These are phyloP conservation scores for Tolypocladium sp. DNA, from an alignment of 2,329 filamentous ascomycete genomes.

Conservation along the genomic window DNA sequence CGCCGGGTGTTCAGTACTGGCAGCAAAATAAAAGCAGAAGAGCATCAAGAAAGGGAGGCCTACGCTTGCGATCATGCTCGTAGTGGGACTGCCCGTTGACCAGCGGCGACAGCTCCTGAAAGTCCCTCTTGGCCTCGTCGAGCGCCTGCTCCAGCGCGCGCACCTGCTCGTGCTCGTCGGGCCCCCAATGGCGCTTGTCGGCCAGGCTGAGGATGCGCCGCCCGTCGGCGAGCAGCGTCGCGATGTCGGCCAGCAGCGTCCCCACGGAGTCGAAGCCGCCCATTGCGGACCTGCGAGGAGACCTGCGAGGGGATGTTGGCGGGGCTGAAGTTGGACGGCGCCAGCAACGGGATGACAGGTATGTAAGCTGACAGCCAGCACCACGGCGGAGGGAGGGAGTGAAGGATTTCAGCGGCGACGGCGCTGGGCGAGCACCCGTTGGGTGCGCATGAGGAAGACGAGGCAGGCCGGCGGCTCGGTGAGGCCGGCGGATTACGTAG, in stretches of 20 bases:
- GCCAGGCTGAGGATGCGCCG: constrained; percentile 45
- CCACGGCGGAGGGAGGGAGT: background rate
- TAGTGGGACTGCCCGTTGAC: constrained; percentile 50
- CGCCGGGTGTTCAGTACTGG: background rate
- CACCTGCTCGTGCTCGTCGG: constrained; percentile 51
- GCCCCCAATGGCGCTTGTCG: constrained; percentile 49
- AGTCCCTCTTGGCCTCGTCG: constrained; percentile 51
- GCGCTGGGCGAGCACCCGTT: constrained; percentile 1
- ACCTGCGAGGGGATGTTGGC: background rate
- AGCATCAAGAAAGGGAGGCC: constrained; percentile 14
- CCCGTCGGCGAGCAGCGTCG: constrained; percentile 41
- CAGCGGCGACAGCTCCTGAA: constrained; percentile 46
- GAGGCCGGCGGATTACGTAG: background rate
- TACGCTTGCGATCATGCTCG: constrained; percentile 46
- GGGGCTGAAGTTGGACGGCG: background rate
- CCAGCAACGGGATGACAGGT: background rate
- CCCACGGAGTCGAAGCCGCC: constrained; percentile 43
- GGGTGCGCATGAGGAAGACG: constrained; percentile 3
- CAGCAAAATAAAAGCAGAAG: background rate
- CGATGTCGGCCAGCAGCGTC: constrained; percentile 48
- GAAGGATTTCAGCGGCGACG: background rate
- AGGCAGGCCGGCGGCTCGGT: background rate
- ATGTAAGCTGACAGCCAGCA: background rate
- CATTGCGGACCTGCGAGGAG: constrained; percentile 13
- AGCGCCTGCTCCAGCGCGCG: constrained; percentile 45